Base-by-base conservation (phyloP, 192 early-diverging fungal species). In the Podochytrium sp. region DNA sequence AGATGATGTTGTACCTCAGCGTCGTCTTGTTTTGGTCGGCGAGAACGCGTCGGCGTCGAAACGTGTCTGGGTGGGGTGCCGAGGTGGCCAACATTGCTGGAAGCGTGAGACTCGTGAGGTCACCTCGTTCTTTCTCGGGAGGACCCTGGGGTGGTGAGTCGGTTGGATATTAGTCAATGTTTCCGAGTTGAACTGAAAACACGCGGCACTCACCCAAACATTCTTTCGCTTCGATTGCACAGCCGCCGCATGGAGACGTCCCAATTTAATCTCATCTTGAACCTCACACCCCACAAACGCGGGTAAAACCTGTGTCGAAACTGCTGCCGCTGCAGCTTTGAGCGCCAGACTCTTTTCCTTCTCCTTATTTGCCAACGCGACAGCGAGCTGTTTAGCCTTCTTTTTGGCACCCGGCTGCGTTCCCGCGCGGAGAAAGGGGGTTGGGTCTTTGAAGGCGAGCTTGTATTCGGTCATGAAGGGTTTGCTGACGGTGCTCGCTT, bases 401-500 rank as follows among this genome's bases (percentile, higher is more conserved):
- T 63, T 66, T 50, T 50, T 43, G 55, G 25, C 20, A 16, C 27
- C 38, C 12, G 58, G 51, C 25, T 60, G 65, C 47, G 65, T 43
- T 12, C 69, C 56, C 33, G 65, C 64, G 2, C 58, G 69, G 10
- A 71, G 53, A 32, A 61, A 59, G 7, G 49, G 55, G 27, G 55
- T 43, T 2, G 80, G 80, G 49, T 78, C 73, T 49, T 77, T 76
- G 69, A 65, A 81, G n/a, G 73, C 27, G 20, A 76, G 52, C 34
- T 70, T 67, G 55, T 81, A 81, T 49, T 81, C 80, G 32, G 80
- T 81, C 0, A 78, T 52, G 58, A 81, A 81, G 16, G 76, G 80
- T 41, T 77, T 78, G 74, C 72, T 65, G 1, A 74, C 73, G 27
- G 43, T 25, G 18, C 30, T 37, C 6, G 33, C 23, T 18, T 30